Evolutionary conservation across 257 asterid genomes (phyloP).

Genomic region (Solanum etuberosum): DNA sequence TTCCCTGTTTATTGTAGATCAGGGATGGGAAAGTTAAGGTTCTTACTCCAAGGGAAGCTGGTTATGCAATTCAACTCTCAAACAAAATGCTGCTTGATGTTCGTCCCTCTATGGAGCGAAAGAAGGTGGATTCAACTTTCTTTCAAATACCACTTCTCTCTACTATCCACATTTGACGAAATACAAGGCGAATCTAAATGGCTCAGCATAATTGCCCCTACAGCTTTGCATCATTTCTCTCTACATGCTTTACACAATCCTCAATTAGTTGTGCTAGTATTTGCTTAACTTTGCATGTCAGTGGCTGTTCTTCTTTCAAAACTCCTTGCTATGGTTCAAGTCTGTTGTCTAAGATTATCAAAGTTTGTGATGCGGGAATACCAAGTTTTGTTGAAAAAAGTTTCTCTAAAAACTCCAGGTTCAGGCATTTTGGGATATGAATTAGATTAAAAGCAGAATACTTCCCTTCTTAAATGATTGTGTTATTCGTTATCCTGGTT

Average conservation of each 20-base stretch:
- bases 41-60: conserved; percentile 92
- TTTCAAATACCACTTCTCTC: neutral
- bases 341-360: neutral
- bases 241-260: neutral
- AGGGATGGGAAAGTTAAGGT: conserved; percentile 85
- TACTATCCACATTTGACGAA: neutral
- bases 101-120: conserved; percentile 74
- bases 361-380: neutral
- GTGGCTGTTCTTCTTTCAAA: neutral
- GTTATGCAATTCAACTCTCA: conserved; percentile 87
- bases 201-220: neutral
- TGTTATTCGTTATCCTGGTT: neutral
- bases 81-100: conserved; percentile 78
- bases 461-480: neutral
- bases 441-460: neutral
- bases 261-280: neutral
- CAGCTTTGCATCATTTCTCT: neutral
- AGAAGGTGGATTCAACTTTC: conserved; percentile 39
- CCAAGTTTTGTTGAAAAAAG: neutral
- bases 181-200: neutral
- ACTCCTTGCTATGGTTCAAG: neutral
- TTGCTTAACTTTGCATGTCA: neutral
- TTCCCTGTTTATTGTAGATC: conserved; percentile 26
- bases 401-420: neutral
- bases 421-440: neutral